Evolutionary conservation across 495 filamentous ascomycete genomes (phyloP).

Genomic region (Parathielavia hyrcaniae): DNA sequence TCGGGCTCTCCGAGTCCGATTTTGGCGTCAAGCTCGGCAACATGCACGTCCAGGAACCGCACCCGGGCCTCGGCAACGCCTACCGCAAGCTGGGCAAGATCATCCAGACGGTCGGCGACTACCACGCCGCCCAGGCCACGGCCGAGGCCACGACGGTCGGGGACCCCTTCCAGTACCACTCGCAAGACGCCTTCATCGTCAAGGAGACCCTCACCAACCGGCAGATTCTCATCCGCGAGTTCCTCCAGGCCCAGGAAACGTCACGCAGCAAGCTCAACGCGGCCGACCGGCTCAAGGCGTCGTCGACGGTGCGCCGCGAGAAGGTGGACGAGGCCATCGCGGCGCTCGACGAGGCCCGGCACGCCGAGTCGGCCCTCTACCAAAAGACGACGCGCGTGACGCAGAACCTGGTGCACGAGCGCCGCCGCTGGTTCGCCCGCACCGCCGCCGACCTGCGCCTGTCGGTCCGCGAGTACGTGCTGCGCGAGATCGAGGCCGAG

Average conservation of each 20-base stretch:
- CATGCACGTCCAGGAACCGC: constrained; percentile 83
- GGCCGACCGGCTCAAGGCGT: constrained; percentile 80
- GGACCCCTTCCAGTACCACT: constrained; percentile 92
- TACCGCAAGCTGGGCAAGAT: constrained; percentile 93
- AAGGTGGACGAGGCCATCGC: constrained; percentile 95
- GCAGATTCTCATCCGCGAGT: constrained; percentile 93
- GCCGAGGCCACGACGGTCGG: constrained; percentile 92
- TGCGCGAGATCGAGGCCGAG: constrained; percentile 94
- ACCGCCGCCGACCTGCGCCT: constrained; percentile 74
- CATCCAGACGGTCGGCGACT: constrained; percentile 88
- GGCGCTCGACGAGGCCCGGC: constrained; percentile 77
- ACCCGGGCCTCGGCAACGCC: constrained; percentile 77
- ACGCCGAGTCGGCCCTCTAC: constrained; percentile 67
- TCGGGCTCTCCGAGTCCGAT: constrained; percentile 89
- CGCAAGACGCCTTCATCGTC: constrained; percentile 92
- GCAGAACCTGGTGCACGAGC: constrained; percentile 78
- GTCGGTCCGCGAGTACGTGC: constrained; percentile 82
- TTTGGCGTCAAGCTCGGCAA: constrained; percentile 81
- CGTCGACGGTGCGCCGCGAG: constrained; percentile 74
- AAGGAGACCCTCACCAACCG: constrained; percentile 98
- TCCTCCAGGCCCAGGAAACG: constrained; percentile 76
- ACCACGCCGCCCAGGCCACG: constrained; percentile 94
- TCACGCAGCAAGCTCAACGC: constrained; percentile 73
- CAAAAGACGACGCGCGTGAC: constrained; percentile 85
- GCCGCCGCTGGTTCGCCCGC: constrained; percentile 81